Percentiles rank a stretch among this genome's conserved stretches.
These are phyloP conservation scores for Xylaria sp. DNA, from an alignment of 2,329 filamentous ascomycete species.

Conservation along the genomic window DNA sequence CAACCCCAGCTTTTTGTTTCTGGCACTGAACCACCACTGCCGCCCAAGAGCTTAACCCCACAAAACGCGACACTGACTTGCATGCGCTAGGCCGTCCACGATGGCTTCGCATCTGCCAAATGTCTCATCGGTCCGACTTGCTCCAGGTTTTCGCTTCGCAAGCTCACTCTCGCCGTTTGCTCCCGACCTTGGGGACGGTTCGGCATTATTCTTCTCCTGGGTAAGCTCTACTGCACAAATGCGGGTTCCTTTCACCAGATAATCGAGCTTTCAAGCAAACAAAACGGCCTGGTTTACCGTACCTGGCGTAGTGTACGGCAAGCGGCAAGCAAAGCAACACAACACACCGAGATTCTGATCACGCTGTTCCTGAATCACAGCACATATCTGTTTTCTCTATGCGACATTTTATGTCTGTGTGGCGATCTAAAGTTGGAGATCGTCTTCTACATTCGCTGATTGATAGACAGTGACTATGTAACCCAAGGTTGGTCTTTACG, in stretches of 20 bases:
- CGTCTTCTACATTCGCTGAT: neutral
- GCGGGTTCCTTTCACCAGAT: slow-evolving; percentile 13
- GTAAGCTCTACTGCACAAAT: slow-evolving; percentile 22
- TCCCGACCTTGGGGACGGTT: slow-evolving; percentile 21
- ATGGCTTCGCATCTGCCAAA: slow-evolving; percentile 24
- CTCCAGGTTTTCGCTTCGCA: slow-evolving; percentile 35
- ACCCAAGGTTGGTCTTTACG: neutral
- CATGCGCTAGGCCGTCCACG: slow-evolving; percentile 34
- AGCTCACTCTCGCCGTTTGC: neutral
- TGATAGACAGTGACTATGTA: neutral
- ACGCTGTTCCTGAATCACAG: neutral
- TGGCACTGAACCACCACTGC: slow-evolving; percentile 12
- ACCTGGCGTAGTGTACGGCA: neutral
- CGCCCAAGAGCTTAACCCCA: slow-evolving; percentile 31
- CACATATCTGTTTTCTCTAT: neutral
- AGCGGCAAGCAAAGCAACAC: neutral
- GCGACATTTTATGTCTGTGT: neutral
- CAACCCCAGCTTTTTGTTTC: slow-evolving; percentile 33
- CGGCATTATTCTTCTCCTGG: slow-evolving; percentile 20
- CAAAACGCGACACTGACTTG: slow-evolving; percentile 33
- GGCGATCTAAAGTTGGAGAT: neutral
- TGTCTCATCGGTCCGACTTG: slow-evolving; percentile 39
- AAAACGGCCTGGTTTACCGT: no score
- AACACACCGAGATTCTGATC: neutral
- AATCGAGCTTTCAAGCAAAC: no score